Evolutionary conservation across 441 rosid genomes (phyloP), one percentile per base, ranked within the genome.

Genomic region (Corymbia calophylla): DNA sequence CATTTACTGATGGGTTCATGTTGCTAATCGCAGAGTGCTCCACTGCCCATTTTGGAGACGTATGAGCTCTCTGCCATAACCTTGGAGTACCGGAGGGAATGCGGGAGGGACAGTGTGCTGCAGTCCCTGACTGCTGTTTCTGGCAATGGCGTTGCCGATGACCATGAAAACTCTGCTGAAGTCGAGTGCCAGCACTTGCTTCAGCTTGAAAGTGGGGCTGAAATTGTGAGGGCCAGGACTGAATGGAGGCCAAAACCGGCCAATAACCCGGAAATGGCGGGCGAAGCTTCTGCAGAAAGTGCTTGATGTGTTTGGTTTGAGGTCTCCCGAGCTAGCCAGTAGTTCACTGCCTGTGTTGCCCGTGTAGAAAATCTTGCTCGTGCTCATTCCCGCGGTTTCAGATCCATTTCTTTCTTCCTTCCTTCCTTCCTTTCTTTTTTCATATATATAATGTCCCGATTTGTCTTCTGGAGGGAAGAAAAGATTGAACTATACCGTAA

Each of bases 11-110:
- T 4, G 55, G 39, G 87, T 29, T 77, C 84, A 8, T 29, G 32
- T 21, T 31, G 44, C 27, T n/a, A 53, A 55, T 56, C 5, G 91
- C 97, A 96, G 98, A 96, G 99, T 93, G 97, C 99, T 92, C 99
- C 99, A 2, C 94, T 90, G 89, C 91, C 94, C 84, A 93, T 98
- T 86, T 93, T 97, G 93, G 99, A 98, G 98, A 94, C 91, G 66
- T 96, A 94, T 87, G 95, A 96, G 93, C 99, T 98, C 64, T 93
- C 94, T 23, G 90, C 97, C 92, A 90, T 98, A 92, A 96, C 98
- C n/a, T 90, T 98, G 89, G 99, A 98, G 94, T 98, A 98, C 66
- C 92, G 99, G 90, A 96, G 98, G 94, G 99, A 98, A 91, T 98
- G 99, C 29, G 99, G 98, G n/a, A 96, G 90, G 93, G 99, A 97